Base-by-base conservation (phyloP, 495 filamentous ascomycete species). In the Oidiodendron maius region DNA sequence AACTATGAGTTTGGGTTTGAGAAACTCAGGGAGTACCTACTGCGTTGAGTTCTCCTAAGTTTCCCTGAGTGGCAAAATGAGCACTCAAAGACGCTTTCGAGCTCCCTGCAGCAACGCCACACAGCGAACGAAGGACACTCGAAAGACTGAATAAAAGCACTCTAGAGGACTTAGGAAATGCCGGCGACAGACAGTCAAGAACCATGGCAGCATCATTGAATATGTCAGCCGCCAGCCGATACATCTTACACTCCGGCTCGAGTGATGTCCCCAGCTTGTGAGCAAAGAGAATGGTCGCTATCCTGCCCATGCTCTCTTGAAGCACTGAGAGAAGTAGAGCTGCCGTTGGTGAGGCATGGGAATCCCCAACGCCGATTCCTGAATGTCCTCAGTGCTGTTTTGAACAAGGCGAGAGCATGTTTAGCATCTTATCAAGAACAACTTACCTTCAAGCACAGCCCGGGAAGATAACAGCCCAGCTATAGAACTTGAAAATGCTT, bases 401-500 rank as follows among this genome's bases (percentile, higher is more conserved):
- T 12, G 16, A 9, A 5, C 18, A 20, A 40, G 38, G 38, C 10
- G 17, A 18, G 22, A 5, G 12, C 12, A 30, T 30, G 12, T 30
- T 12, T 30, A 30, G 26, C 26, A 12, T 39, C 34, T 23, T 9
- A 17, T 9, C 17, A 8, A 10, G 22, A 18, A 39, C 49, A 44
- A 46, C 51, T 23, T 60, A 76, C 90, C 91, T 80, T 95, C 80
- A 34, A 98, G 76, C 3, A 96, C 89, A 1, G 93, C 93, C 55
- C 93, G 76, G 40, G 86, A 93, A 35, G 89, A 85, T 26, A 98
- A 70, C 8, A 98, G 72, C 2, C 89, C 86, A 3, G 90, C 89
- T 53, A 98, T 95, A 40, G 89, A 93, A 60, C 87, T 93, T 45
- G 87, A 87, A 67, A 98, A 98, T 25, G 93, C 93, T 68, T 96